A percentile compares a stretch with the other conserved stretches of the same genome.
Conservation (phyloP, 768 basidiomycete genomes). For the Tulasnella sp. region DNA sequence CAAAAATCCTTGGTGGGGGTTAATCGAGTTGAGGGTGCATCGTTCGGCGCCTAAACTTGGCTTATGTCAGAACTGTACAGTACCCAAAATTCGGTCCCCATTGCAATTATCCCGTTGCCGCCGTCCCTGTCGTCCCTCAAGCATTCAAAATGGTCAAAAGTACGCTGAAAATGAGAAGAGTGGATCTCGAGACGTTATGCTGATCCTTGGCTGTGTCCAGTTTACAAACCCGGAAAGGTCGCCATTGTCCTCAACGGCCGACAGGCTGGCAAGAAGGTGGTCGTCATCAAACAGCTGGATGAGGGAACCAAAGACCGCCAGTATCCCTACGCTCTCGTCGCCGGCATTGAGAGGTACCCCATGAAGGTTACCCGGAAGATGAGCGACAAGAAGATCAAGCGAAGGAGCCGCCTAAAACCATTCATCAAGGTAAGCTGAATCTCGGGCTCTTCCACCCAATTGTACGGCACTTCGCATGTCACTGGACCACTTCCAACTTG, state of each 20-base stretch:
- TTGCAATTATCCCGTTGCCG: slow-evolving; percentile 13
- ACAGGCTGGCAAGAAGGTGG: slow-evolving; percentile 99
- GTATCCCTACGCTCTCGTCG: slow-evolving; percentile 97
- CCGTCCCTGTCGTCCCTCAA: slow-evolving; percentile 39
- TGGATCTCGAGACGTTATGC: no score
- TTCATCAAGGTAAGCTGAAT: slow-evolving; percentile 85
- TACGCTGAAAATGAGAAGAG: slow-evolving; percentile 22
- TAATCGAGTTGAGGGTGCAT: background rate
- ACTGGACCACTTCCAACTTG: background rate
- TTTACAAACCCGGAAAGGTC: slow-evolving; percentile 97
- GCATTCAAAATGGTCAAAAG: slow-evolving; percentile 38
- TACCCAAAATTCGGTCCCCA: slow-evolving; percentile 24
- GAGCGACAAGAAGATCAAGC: slow-evolving; percentile 91
- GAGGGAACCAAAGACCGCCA: slow-evolving; percentile 95
- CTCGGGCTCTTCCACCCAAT: background rate
- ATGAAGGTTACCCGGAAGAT: slow-evolving; percentile 96
- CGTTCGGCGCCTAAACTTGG: background rate
- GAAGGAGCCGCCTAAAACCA: slow-evolving; percentile 96
- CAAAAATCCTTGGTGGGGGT: no score
- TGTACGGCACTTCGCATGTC: background rate
- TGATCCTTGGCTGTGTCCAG: slow-evolving; percentile 41
- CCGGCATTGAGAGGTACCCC: slow-evolving; percentile 97
- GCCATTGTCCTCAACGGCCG: slow-evolving; percentile 98
- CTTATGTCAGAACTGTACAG: slow-evolving; percentile 25
- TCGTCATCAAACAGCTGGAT: slow-evolving; percentile 95